Evolutionary conservation across 495 filamentous ascomycete species (phyloP).

Genomic region (Neurospora sp.): DNA sequence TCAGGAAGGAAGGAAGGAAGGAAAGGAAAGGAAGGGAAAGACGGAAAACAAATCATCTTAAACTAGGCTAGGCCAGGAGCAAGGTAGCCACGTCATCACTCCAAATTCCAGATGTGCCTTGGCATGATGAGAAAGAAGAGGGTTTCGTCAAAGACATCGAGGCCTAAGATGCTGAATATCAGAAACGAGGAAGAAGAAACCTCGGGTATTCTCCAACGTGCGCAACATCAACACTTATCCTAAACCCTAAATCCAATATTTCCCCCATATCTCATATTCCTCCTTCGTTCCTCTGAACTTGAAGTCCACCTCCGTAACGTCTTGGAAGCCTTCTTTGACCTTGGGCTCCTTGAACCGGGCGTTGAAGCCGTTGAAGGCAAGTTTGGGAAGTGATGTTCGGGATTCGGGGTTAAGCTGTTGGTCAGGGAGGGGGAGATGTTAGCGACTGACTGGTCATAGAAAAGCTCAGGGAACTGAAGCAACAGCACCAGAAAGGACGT

Average conservation of each 20-base stretch:
- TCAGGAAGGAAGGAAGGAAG: too few species aligned
- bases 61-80: background rate
- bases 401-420: slow-evolving; percentile 71
- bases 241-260: slow-evolving; percentile 54
- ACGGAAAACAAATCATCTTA: background rate
- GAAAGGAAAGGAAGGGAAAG: background rate
- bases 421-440: background rate
- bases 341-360: slow-evolving; percentile 61
- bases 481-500: too few species aligned
- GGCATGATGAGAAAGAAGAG: background rate
- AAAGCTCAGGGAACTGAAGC: too few species aligned
- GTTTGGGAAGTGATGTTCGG: slow-evolving; percentile 58
- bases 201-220: background rate
- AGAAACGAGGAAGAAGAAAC: too few species aligned
- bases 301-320: slow-evolving; percentile 63
- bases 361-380: slow-evolving; percentile 69
- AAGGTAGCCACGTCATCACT: background rate
- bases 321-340: slow-evolving; percentile 72
- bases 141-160: background rate
- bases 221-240: background rate
- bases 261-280: slow-evolving; percentile 55
- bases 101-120: background rate
- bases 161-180: background rate
- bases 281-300: slow-evolving; percentile 36
- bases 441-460: background rate